Base-by-base conservation (phyloP, 768 basidiomycete genomes). In the Suillus cothurnatus region DNA sequence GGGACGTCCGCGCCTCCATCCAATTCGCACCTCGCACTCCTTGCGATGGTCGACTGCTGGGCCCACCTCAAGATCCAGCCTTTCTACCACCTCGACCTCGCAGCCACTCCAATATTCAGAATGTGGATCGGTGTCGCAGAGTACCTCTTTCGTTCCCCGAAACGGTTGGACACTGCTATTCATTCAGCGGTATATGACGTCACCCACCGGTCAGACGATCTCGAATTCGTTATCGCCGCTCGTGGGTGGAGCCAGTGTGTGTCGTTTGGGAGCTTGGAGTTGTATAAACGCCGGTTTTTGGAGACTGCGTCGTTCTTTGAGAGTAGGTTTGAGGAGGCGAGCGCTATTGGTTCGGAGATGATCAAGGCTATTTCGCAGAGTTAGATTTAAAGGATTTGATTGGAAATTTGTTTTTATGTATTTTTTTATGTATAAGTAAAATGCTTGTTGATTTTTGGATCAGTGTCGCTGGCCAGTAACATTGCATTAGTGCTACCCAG, bases 1-100 rank as follows among this genome's bases (percentile, higher is more conserved):
- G 66, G 63, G 15, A 56, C 39, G 64, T 26, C 23, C 61, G 64
- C 69, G 3, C 75, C 68, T 63, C 76, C 67, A 6, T 86, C 86
- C 9, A 98, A 99, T 74, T 96, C 94, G 1, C 97, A 99, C 75
- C 87, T 99, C 63, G 90, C 94, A 11, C 84, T 99, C 9, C 86
- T 99, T 57, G 95, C 96, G 19, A 99, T 99, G 95, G 97, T 98
- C 23, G 97, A 99, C 77, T 96, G 93, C 71, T 99, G 97, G 97
- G 91, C 93, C 9, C 85, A 86, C 60, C 86, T 99, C 61, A 80
- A 82, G 0, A 95, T 97, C 72, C 86, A 92, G 62, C 97, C 97
- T 0, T 97, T 93, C 74, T 88, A 86, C 39, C 96, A 99, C 79
- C 88, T 99, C 67, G 85, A 90, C 9, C 87, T 99, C 53, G 97